Conservation (phyloP, 352 stramenopile species). For the Globisporangium barbulae region DNA sequence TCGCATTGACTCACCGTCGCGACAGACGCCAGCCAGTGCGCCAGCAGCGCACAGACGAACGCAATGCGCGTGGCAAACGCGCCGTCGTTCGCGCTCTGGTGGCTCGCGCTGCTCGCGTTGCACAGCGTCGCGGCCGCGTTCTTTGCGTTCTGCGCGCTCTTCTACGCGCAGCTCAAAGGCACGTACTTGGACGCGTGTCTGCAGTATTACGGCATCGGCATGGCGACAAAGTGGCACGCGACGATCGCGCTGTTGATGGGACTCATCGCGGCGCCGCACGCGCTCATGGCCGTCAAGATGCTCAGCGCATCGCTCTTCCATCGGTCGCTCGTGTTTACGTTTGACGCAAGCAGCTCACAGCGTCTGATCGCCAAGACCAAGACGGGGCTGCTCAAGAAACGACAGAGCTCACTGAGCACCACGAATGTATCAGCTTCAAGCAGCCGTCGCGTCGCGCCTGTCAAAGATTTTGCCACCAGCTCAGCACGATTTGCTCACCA, state of each 20-base stretch:
- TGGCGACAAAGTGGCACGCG: neutral
- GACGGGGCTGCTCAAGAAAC: neutral
- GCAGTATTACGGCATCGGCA: constrained; percentile 1
- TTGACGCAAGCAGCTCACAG: neutral
- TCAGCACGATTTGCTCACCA: neutral
- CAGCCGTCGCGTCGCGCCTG: neutral
- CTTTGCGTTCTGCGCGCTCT: constrained; percentile 2
- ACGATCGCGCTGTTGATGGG: neutral
- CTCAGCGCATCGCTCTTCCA: neutral
- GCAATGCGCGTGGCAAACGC: neutral
- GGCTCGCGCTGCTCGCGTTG: neutral
- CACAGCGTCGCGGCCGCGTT: neutral
- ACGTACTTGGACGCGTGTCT: constrained; percentile 9
- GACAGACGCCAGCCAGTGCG: too few relatives aligned
- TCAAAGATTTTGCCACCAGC: neutral
- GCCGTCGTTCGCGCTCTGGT: neutral
- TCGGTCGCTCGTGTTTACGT: constrained; percentile 1
- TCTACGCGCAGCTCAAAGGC: constrained; percentile 10
- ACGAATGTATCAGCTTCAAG: neutral
- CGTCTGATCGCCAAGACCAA: neutral
- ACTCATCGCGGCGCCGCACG: constrained; percentile 2
- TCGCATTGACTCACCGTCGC: too few relatives aligned
- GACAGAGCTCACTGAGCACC: neutral
- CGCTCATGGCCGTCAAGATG: constrained; percentile 7
- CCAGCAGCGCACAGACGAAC: too few relatives aligned